These are phyloP conservation scores for Metschnikowia vanudenii DNA, from an alignment of 805 yeast genomes.

Conservation along the genomic window DNA sequence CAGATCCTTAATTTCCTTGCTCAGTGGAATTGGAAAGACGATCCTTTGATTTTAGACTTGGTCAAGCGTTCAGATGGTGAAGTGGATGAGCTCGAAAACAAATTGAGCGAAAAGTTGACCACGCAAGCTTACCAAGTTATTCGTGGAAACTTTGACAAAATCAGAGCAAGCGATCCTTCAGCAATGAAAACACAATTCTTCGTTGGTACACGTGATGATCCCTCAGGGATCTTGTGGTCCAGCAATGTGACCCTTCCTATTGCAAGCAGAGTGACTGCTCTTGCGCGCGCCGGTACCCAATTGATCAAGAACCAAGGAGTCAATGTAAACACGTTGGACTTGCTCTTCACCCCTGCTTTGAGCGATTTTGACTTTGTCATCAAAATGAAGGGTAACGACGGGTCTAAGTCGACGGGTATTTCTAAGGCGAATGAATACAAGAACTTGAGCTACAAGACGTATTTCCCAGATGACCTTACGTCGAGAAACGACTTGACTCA, in stretches of 20 bases:
- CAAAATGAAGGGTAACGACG: slow-evolving; percentile 47
- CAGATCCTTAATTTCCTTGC: slow-evolving; percentile 70
- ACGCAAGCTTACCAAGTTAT: slow-evolving; percentile 61
- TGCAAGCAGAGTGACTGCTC: slow-evolving; percentile 83
- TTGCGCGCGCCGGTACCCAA: slow-evolving; percentile 71
- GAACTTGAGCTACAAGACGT: slow-evolving; percentile 50
- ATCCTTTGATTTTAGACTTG: slow-evolving; percentile 76
- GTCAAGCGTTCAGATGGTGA: slow-evolving; percentile 41
- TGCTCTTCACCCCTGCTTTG: slow-evolving; percentile 76
- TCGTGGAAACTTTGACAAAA: slow-evolving; percentile 59
- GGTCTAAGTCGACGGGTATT: slow-evolving; percentile 55
- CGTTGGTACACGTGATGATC: slow-evolving; percentile 79
- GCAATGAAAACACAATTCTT: slow-evolving; percentile 77
- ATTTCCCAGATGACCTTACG: slow-evolving; percentile 46
- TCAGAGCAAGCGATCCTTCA: slow-evolving; percentile 78
- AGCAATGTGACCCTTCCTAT: slow-evolving; percentile 63
- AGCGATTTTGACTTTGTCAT: slow-evolving; percentile 83
- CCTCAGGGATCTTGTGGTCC: slow-evolving; percentile 86
- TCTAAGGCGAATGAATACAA: slow-evolving; percentile 55
- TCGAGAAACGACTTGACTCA: slow-evolving; percentile 59
- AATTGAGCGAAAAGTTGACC: slow-evolving; percentile 60
- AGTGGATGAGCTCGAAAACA: slow-evolving; percentile 34
- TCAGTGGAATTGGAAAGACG: slow-evolving; percentile 93
- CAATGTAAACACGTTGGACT: slow-evolving; percentile 39
- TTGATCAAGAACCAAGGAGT: slow-evolving; percentile 49